Conservation (phyloP, 2,329 filamentous ascomycete species). For the Penicillium italicum region DNA sequence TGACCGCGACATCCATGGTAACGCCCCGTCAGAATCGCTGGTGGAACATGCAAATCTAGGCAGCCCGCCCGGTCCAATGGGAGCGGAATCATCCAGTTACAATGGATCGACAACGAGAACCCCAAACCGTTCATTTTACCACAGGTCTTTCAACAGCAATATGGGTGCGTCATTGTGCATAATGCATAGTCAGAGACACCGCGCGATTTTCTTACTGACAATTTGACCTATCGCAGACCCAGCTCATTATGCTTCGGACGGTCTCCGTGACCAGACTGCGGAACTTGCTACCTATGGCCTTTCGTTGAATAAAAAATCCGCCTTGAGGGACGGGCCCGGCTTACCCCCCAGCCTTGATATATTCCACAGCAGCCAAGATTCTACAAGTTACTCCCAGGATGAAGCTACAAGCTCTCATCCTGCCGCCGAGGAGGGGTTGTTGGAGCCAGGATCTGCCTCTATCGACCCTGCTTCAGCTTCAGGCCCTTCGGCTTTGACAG, state of each 20-base stretch:
- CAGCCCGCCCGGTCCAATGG: constrained; percentile 26
- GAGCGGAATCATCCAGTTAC: constrained; percentile 29
- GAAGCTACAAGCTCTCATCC: constrained; percentile 17
- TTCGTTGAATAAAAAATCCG: constrained; percentile 42
- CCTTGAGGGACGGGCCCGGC: constrained; percentile 25
- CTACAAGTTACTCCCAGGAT: constrained; percentile 9
- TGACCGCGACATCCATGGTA: constrained; percentile 19
- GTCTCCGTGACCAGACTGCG: constrained; percentile 80
- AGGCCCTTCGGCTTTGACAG: constrained; percentile 48
- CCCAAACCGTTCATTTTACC: constrained; percentile 45
- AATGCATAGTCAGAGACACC: neutral
- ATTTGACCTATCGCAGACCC: constrained; percentile 57
- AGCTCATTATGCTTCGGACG: constrained; percentile 67
- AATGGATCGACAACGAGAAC: constrained; percentile 38
- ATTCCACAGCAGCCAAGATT: constrained; percentile 21
- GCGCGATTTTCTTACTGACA: constrained; percentile 21
- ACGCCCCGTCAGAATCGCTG: constrained; percentile 18
- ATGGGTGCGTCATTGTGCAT: constrained; percentile 31
- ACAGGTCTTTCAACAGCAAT: constrained; percentile 43
- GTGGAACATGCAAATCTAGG: constrained; percentile 31
- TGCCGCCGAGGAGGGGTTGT: constrained; percentile 7
- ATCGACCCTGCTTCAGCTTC: constrained; percentile 30
- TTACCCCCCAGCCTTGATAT: constrained; percentile 32
- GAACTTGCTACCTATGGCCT: constrained; percentile 81
- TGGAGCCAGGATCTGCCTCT: constrained; percentile 16